phyloP scores from a whole-genome alignment of 1,284 basidiomycete genomes.

The Sporisorium iseilematis-ciliati region DNA sequence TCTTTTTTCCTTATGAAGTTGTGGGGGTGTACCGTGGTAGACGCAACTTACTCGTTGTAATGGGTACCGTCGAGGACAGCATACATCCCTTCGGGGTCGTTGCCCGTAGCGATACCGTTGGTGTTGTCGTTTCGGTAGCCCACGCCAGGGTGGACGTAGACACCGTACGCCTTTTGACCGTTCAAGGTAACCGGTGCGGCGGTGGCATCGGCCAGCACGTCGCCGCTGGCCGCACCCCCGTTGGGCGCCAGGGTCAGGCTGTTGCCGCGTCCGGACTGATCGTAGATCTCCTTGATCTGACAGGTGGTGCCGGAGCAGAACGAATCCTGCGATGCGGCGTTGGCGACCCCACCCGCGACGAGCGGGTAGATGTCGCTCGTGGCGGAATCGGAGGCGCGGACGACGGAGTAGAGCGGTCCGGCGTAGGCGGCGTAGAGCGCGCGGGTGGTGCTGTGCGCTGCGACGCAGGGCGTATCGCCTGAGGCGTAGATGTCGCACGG shows the following conservation, averaged over 20 bases:
- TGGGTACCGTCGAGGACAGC: slow-evolving; percentile 23
- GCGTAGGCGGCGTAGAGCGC: slow-evolving; percentile 26
- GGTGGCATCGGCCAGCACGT: slow-evolving; percentile 14
- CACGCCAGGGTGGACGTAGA: slow-evolving; percentile 17
- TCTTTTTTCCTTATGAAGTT: not conserved
- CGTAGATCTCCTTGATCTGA: slow-evolving; percentile 31
- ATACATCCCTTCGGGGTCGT: slow-evolving; percentile 33
- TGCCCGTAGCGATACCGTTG: slow-evolving; percentile 38
- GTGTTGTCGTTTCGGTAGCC: slow-evolving; percentile 40
- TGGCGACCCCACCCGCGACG: slow-evolving; percentile 20
- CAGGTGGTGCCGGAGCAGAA: slow-evolving; percentile 27
- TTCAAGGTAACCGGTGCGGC: slow-evolving; percentile 20
- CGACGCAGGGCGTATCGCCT: slow-evolving; percentile 33
- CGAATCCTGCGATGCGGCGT: slow-evolving; percentile 27
- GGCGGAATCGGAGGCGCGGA: slow-evolving; percentile 15
- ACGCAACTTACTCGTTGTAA: slow-evolving; percentile 12
- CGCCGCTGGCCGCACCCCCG: slow-evolving; percentile 17
- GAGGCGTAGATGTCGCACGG: slow-evolving; percentile 39
- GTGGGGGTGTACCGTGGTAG: not conserved
- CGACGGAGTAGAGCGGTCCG: slow-evolving; percentile 25
- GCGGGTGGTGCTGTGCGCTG: slow-evolving; percentile 38
- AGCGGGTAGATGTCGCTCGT: slow-evolving; percentile 13
- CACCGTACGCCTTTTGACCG: slow-evolving; percentile 35
- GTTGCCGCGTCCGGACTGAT: slow-evolving; percentile 28
- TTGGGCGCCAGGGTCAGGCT: slow-evolving; percentile 24